These are phyloP conservation scores for Aciculoconidium aculeatum DNA, from an alignment of 805 yeast species.

Conservation along the genomic window DNA sequence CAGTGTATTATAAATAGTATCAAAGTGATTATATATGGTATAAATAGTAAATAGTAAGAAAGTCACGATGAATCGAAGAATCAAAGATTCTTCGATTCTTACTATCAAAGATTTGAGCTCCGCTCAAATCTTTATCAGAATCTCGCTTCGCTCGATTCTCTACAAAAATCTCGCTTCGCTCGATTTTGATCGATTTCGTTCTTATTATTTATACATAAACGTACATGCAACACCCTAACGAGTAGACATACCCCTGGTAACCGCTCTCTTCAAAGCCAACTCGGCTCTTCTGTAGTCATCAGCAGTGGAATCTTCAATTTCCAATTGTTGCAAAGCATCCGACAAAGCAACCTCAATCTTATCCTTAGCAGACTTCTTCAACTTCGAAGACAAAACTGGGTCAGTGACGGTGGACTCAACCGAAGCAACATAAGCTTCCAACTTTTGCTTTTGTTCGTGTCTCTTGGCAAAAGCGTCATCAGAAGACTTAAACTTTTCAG, in stretches of 20 bases:
- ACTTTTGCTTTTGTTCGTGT: conserved; percentile 98
- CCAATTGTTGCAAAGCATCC: conserved; percentile 96
- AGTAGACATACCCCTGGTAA: conserved; percentile 98
- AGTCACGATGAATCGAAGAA: no score
- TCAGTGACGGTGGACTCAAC: conserved; percentile 95
- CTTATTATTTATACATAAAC: no score
- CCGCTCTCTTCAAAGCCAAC: conserved; percentile 97
- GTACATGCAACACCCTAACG: no score
- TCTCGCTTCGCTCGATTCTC: no score
- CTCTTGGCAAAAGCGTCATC: conserved; percentile 99
- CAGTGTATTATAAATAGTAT: no score
- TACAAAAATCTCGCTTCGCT: no score
- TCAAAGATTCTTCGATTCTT: no score
- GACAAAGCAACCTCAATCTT: conserved; percentile 97
- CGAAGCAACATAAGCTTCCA: conserved; percentile 89
- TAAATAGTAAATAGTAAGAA: no score
- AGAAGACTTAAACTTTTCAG: conserved; percentile 78
- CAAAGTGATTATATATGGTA: no score
- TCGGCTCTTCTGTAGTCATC: conserved; percentile 99
- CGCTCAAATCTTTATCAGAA: no score
- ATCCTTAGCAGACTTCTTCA: conserved; percentile 95
- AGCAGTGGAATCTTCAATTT: conserved; percentile 92
- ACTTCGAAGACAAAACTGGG: conserved; percentile 96
- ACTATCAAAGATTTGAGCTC: no score
- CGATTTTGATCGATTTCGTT: no score